Conservation (phyloP, 108 stramenopile genomes). For the Conticribra weissflogii region DNA sequence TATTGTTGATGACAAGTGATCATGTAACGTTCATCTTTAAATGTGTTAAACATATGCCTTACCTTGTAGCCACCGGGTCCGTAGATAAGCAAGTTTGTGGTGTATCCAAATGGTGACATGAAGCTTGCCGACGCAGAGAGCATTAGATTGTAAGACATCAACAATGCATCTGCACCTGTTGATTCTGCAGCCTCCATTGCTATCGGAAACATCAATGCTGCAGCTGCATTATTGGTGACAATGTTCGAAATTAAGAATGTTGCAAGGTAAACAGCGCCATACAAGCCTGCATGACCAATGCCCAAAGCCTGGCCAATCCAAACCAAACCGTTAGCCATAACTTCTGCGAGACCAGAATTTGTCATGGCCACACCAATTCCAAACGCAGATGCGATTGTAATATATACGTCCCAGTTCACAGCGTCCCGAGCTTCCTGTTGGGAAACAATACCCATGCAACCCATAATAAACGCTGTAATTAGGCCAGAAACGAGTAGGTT, state of each 20-base stretch:
- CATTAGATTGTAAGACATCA: slow-evolving; percentile 85
- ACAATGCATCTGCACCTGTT: slow-evolving; percentile 52
- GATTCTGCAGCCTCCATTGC: slow-evolving; percentile 83
- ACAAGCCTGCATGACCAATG: slow-evolving; percentile 73
- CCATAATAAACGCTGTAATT: slow-evolving; percentile 68
- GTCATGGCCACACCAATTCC: slow-evolving; percentile 82
- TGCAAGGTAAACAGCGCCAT: slow-evolving; percentile 84
- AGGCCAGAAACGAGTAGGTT: slow-evolving; percentile 69
- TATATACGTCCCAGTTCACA: slow-evolving; percentile 83
- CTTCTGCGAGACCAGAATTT: slow-evolving; percentile 78
- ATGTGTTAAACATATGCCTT: not conserved
- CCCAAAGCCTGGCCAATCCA: slow-evolving; percentile 55
- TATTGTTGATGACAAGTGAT: too few relatives aligned
- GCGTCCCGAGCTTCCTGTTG: slow-evolving; percentile 85
- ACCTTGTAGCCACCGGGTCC: slow-evolving; percentile 81
- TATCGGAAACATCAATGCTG: slow-evolving; percentile 84
- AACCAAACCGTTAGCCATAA: slow-evolving; percentile 66
- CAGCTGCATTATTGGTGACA: slow-evolving; percentile 90
- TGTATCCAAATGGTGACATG: slow-evolving; percentile 83
- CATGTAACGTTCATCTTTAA: not conserved
- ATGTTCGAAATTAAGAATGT: slow-evolving; percentile 81
- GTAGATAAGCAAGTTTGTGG: slow-evolving; percentile 82
- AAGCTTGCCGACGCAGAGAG: slow-evolving; percentile 83
- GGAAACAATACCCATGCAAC: slow-evolving; percentile 70
- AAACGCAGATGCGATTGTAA: slow-evolving; percentile 80